Evolutionary conservation across 148 eudicot genomes (phyloP), one percentile per base, ranked within the genome.

Genomic region (Rhododendron ferrugineum): DNA sequence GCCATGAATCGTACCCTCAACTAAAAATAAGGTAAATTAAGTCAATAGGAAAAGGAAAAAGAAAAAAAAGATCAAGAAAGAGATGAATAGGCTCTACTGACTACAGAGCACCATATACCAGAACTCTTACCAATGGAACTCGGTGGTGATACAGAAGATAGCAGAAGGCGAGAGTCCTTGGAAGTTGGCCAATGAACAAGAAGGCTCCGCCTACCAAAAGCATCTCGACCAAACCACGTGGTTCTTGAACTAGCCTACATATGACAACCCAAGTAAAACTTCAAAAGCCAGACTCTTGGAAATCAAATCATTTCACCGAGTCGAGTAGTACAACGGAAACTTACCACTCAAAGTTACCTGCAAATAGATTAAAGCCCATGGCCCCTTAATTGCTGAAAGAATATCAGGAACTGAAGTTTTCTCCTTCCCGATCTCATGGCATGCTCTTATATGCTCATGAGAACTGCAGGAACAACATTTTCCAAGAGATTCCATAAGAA

Each of bases 221-320:
- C 98, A 92, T 97, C 99, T 87, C 96, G 92, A 82, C 98, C 99
- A 88, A 97, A 94, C 99, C 99, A 97, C 54, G 93, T 80, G 54
- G 91, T 95, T 88, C 85, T 92, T 83, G 96, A 91, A 85, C 90
- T 84, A 83, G 87, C 91, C 99, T 97, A 86, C 62, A 82, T 37
- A 87, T 40, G 46, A 85, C 23, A 79, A 86, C 26, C 52, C 81
- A 34, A 80, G 75, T 28, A 50, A 78, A 66, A 36, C 18, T 22
- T 34, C 66, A 34, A 64, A 78, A 47, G 23, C 50, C 34, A 37
- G 30, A 74, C 84, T 37, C n/a, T 5, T 54, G 11, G 22, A 74
- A 44, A 46, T 72, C 50, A 82, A 66, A 79, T 46, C 54, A 36
- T 64, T 37, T 26, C 30, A 49, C 28, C 79, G 20, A 4, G 49